Evolutionary conservation across 1,139 yeast species (phyloP), one percentile per base, ranked within the genome.

Genomic region (Taiozyma onychis): DNA sequence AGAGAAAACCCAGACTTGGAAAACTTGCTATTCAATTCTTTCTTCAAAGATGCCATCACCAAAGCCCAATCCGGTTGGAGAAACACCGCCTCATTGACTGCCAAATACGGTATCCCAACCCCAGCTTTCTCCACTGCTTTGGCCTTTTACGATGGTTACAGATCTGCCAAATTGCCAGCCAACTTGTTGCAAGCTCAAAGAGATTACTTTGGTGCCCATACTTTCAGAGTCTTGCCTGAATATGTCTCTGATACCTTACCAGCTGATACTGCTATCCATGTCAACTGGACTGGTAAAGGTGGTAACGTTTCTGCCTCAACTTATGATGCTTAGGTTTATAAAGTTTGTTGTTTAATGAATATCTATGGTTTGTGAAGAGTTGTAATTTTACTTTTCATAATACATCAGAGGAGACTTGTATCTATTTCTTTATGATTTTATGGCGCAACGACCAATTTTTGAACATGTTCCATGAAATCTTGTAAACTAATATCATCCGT

Each of bases 131-230:
- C 96, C 60, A 89, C 99, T 61, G 99, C 99, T 63, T 81, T 93
- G 73, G 77, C 97, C 56, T 93, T 91, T 90, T 93, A 89, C 81
- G 99, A 93, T 72, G 99, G 99, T 74, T 91, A 88, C 88, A 87
- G 98, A 84, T 87, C 97, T 55, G 95, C 82, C 60, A 81, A 85
- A 71, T 80, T 91, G 68, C 98, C 99, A 69, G 99, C 99, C 64
- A 91, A 91, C 86, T 81, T 93, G 76, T 80, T 93, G 72, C 99
- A 93, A 79, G 98, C 98, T 66, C 99, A 93, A 82, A 89, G 99
- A 80, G 99, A 93, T 74, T 93, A 91, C 88, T 93, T 93, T 67
- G 99, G 99, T 76, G 99, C 99, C 61, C 99, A 93, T 83, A 93
- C 99, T 68, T 93, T 93, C 89, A 82, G 83, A 73, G 96, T 93